These are phyloP conservation scores for Erodium moschatum DNA, from an alignment of 441 rosid species.

Conservation along the genomic window DNA sequence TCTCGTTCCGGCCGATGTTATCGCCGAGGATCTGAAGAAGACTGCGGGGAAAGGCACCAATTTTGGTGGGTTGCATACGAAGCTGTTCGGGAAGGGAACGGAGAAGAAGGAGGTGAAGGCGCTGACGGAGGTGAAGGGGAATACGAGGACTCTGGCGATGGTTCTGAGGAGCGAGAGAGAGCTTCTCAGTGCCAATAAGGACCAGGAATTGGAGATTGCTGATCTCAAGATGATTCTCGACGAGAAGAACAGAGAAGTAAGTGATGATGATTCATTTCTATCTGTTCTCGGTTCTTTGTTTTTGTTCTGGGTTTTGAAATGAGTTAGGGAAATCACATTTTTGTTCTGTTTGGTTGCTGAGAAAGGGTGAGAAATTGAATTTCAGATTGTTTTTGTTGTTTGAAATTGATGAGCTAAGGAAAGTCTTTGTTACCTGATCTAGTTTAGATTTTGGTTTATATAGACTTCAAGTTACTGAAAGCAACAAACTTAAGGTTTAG, in stretches of 20 bases:
- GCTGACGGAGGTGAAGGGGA: conserved; percentile 59
- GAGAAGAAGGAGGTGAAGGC: conserved; percentile 41
- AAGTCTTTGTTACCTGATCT: too few species aligned
- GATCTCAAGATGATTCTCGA: conserved; percentile 46
- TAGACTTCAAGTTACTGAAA: too few species aligned
- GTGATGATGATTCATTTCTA: not conserved
- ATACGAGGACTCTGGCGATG: conserved; percentile 81
- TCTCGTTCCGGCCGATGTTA: conserved; percentile 46
- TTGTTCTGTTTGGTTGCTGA: not conserved
- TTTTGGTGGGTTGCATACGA: conserved; percentile 52
- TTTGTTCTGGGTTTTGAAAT: not conserved
- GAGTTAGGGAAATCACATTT: not conserved
- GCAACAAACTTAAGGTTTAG: too few species aligned
- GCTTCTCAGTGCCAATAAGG: conserved; percentile 66
- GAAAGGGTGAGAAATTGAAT: too few species aligned
- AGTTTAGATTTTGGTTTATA: too few species aligned
- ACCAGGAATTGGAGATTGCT: conserved; percentile 53
- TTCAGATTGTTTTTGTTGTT: too few species aligned
- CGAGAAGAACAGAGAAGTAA: conserved; percentile 62
- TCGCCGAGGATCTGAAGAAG: conserved; percentile 66
- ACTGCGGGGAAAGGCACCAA: conserved; percentile 38
- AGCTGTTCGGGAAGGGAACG: conserved; percentile 50
- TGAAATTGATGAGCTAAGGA: too few species aligned
- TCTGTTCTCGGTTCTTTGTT: not conserved
- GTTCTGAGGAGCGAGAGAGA: conserved; percentile 85